Evolutionary conservation across 2,329 filamentous ascomycete genomes (phyloP), one percentile per base, ranked within the genome.

Genomic region (Pseudogymnoascus sp.): DNA sequence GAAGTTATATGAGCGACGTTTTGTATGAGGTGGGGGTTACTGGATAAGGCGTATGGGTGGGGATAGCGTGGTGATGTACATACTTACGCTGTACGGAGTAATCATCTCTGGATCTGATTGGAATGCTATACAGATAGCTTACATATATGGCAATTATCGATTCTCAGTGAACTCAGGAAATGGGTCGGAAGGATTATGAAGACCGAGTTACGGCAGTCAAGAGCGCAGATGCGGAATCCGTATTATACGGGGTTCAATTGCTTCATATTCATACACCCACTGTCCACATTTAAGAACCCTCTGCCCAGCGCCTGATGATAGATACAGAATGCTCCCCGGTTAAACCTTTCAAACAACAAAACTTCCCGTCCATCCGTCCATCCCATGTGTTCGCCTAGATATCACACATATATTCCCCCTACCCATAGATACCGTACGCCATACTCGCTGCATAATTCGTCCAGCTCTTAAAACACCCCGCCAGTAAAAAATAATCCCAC

Each of bases 1-100:
- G 51, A 57, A 19, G 51, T 57, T 57, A 34, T 57, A 57, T 57
- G 51, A 57, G 28, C 28, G 13, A 57, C 51, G 51, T 57, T 57
- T 57, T 57, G 16, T 57, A 57, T 34, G 51, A 57, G 19, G 8
- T 16, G n/a, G 16, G n/a, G 25, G 5, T 21, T 21, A 36, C 25
- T 19, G 51, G 28, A 36, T 57, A 57, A 4, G 51, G 51, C 51
- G 51, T 34, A 54, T 36, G 51, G 28, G n/a, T n/a, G 51, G 13
- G 51, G 16, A 34, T 34, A 21, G 51, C 51, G 51, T 34, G 28
- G 34, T n/a, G 10, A 14, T 57, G 51, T 34, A 36, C 51, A 57
- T 57, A 57, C 28, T 57, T 57, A 4, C 6, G n/a, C 25, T 57
- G 51, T 57, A 21, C 11, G 13, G 51, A 57, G 28, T 36, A 3